Evolutionary conservation across 345 rosid genomes (phyloP).

Genomic region (Heritiera fomes): DNA sequence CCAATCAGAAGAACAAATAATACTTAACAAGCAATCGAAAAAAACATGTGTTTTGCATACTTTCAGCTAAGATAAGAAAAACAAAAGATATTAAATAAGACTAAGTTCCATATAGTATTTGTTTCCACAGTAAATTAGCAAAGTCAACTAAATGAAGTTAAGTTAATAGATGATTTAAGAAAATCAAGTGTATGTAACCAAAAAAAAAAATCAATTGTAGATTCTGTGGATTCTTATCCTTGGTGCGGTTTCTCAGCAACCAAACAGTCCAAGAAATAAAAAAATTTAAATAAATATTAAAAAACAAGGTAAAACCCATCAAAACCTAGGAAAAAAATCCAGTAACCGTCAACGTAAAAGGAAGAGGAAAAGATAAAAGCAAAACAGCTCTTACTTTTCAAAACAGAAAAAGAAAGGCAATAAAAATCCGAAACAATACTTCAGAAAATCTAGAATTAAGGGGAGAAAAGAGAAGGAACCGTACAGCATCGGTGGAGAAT

Average conservation of each 20-base stretch:
- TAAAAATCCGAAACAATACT: background rate
- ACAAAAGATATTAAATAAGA: too few species aligned
- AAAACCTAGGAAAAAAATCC: slow-evolving; percentile 4
- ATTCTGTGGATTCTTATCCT: background rate
- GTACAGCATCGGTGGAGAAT: slow-evolving; percentile 75
- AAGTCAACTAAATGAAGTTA: slow-evolving; percentile 1
- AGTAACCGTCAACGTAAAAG: background rate
- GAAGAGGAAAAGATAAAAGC: background rate
- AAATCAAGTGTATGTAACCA: background rate
- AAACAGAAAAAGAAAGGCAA: background rate
- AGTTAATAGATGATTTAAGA: background rate
- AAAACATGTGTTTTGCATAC: background rate
- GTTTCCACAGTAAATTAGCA: background rate
- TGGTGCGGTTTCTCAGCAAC: slow-evolving; percentile 3
- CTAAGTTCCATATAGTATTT: background rate
- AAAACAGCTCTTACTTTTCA: background rate
- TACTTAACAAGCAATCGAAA: background rate
- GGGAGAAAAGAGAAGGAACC: slow-evolving; percentile 22
- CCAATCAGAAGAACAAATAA: slow-evolving; percentile 2
- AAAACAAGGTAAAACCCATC: slow-evolving; percentile 6
- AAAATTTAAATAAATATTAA: background rate
- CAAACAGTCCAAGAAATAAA: background rate
- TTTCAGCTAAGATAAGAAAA: background rate
- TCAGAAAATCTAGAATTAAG: background rate
- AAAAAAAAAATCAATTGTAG: background rate